Evolutionary conservation across 345 rosid genomes (phyloP), one percentile per base, ranked within the genome.

Genomic region (Salix brachista): DNA sequence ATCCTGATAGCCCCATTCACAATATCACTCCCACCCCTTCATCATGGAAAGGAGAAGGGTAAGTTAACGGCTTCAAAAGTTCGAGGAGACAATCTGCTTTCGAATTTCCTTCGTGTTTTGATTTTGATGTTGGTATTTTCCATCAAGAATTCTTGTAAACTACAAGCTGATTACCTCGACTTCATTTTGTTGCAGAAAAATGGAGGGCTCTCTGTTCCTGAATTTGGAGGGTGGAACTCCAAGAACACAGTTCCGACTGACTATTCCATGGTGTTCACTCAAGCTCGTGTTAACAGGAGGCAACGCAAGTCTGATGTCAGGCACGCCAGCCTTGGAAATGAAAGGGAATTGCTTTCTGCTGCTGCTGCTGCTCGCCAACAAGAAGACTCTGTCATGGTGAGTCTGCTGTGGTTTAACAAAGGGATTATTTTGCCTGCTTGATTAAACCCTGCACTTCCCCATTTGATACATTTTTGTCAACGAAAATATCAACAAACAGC

Each of bases 181-280:
- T 28, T 18, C 26, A 9, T 18, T 16, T 28, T 32, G 39, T 58
- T 41, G 18, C 88, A 90, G 92, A 80, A 83, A 42, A 60, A 44
- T 74, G 86, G 82, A 21, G 84, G 87, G 90, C 71, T 67, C 76
- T 74, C 95, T 44, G 84, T 90, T 62, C 98, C 97, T 60, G 91
- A 88, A 84, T 94, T 94, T 56, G 98, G 97, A 78, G 94, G 84
- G 30, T 91, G 98, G 97, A 92, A 90, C 73, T 88, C 85, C 34
- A 82, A 81, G 70, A 80, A 76, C 67, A 73, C 81, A 5, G 88
- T 83, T 26, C 81, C 82, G 8, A 87, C 91, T 3, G 75, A 88
- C 67, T 94, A 94, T 75, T 89, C 98, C 23, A 66, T 88, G 81
- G 91, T 87, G 39, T 94, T 94, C 75, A 75, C 89, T 0, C 79